Base-by-base conservation (phyloP, 495 filamentous ascomycete genomes). In the Podospora appendiculata region DNA sequence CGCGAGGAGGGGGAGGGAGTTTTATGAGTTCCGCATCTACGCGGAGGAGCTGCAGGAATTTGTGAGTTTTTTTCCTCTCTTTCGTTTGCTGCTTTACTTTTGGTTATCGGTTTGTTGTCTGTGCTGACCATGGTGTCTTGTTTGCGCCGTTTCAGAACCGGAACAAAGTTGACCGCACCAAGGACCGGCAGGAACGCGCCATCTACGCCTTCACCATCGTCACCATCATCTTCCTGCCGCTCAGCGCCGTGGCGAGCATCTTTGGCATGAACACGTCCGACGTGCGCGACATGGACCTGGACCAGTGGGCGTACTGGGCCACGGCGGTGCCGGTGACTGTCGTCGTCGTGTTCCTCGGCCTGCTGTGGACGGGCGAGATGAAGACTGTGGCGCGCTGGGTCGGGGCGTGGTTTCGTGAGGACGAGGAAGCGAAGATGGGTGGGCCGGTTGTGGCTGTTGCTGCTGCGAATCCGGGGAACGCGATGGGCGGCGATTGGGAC, bases 231-330 rank as follows among this genome's bases (percentile, higher is more conserved):
- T 84, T 84, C 64, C 63, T 85, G 6, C 82, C 82, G 3, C 66
- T 85, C 0, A 79, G 74, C 8, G 81, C 83, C 64, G 80, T 85
- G 59, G 81, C 81, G 3, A 77, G 74, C 35, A 68, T 84, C 2
- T 84, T 83, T 48, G 80, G 81, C 35, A 81, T 84, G 65, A 83
- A 85, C 51, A 74, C 78, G 9, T 61, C 54, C 49, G 77, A 79
- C 56, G 58, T 80, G 6, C 70, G 75, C 11, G 69, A 78, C 56
- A 79, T 76, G 75, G 59, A 70, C 1, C 40, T 47, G 3, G 65
- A 58, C 0, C 75, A 80, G 59, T 66, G 68, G 63, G 57, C 72
- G 2, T 81, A 75, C 55, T 82, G 78, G 79, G 66, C 61, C 6
- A 57, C 67, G 4, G 71, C 77, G 1, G 16, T 74, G 1, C 76